Base-by-base conservation (phyloP, 108 stramenopile genomes). In the Parietichytrium sp. region DNA sequence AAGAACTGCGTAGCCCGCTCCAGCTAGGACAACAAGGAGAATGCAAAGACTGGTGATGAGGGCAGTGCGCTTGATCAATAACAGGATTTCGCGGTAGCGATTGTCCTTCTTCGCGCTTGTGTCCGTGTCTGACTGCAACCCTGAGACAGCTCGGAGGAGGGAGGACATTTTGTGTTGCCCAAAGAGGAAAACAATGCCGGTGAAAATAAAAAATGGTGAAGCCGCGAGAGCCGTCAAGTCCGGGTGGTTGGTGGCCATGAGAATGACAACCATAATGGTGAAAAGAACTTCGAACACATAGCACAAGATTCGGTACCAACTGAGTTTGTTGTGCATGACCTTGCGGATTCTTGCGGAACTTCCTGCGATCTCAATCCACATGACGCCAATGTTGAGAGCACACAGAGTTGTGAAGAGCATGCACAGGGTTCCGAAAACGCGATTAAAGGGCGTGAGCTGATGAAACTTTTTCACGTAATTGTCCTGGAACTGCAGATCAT, bases 101-200 rank as follows among this genome's bases (percentile, higher is more conserved):
- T n/a, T n/a, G n/a, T n/a, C n/a, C n/a, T n/a, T n/a, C n/a, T n/a
- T n/a, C n/a, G n/a, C n/a, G n/a, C n/a, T n/a, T n/a, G n/a, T n/a
- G n/a, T n/a, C n/a, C n/a, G n/a, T n/a, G n/a, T n/a, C n/a, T n/a
- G n/a, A n/a, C n/a, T n/a, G n/a, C n/a, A n/a, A n/a, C n/a, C n/a
- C n/a, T n/a, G n/a, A n/a, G n/a, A n/a, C n/a, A n/a, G n/a, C n/a
- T n/a, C n/a, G n/a, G 61, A 72, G 61, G 0, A 72, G 61, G 16
- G 15, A 7, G 61, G 61, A 45, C 61, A 72, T 72, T 27, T 72
- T 72, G 61, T 72, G 61, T 42, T 72, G 61, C 38, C 61, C 61
- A 27, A 72, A 45, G 13, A 25, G 20, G 2, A 23, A 72, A 0
- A 42, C 45, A 12, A 72, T 42, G 42, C 36, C 18, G 42, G 45